Evolutionary conservation across 2,329 filamentous ascomycete genomes (phyloP), one percentile per base, ranked within the genome.

Genomic region (Didymella pomorum): DNA sequence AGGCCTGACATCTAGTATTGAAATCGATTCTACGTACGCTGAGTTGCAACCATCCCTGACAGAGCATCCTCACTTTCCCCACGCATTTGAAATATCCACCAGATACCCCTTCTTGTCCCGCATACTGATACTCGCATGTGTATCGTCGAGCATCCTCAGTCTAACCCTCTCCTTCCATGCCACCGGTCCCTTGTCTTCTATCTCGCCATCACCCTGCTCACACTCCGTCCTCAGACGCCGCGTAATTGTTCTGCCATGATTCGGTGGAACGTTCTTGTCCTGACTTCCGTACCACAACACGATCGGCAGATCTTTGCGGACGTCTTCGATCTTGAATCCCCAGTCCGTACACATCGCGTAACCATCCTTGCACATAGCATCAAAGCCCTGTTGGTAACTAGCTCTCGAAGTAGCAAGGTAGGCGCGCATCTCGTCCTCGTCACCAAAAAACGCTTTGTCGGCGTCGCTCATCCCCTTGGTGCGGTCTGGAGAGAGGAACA

Each of bases 221-320:
- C 7, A 25, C n/a, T 52, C 48, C 2, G 8, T 45, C 21, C 70
- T 69, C 46, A 79, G 53, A 33, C 74, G 58, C 42, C 46, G 53
- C 1, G 73, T 71, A 55, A 77, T 68, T 51, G 73, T 66, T 44
- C 63, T 58, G 1, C 73, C 76, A 64, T 78, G 74, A 50, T 72
- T 66, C 2, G 68, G 64, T 35, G 75, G 76, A 42, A 78, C 71
- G 58, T 63, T 66, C 20, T 25, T 63, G 66, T 79, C 76, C 3
- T 65, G 31, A 42, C 67, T 75, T 20, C 74, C 76, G 63, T 78
- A 73, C 76, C 76, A 78, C 61, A 79, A 41, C 54, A 75, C 68
- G 28, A 79, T 69, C 2, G 71, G 70, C 42, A 79, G 52, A 56
- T 78, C 76, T 1, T 57, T 46, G 4, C 74, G 50, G 25, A 79